Evolutionary conservation across 2,329 filamentous ascomycete genomes (phyloP).

Genomic region (Colletotrichum graminicola): DNA sequence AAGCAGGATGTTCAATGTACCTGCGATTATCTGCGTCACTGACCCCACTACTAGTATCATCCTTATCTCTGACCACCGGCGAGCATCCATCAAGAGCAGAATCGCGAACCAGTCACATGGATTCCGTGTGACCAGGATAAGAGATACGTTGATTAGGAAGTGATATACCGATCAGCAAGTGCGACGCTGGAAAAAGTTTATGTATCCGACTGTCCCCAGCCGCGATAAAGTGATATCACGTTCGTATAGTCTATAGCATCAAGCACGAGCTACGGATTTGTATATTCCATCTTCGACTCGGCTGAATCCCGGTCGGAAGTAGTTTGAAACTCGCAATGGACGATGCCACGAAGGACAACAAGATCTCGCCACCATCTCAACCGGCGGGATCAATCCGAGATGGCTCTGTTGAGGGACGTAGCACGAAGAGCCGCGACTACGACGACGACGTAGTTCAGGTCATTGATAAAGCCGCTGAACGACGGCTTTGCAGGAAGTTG

Average conservation of each 20-base stretch:
- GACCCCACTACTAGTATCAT: conserved; percentile 1
- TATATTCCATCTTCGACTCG: background rate
- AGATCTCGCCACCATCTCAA: background rate
- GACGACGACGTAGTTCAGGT: conserved; percentile 47
- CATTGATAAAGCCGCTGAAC: conserved; percentile 60
- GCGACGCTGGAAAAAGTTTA: background rate
- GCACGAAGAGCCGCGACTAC: conserved; percentile 21
- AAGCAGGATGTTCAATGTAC: background rate
- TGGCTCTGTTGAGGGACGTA: conserved; percentile 14
- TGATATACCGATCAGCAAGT: background rate
- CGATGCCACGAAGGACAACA: conserved; percentile 11
- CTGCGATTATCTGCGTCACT: background rate
- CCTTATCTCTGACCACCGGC: conserved; percentile 12
- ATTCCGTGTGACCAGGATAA: conserved; percentile 1
- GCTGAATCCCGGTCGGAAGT: background rate
- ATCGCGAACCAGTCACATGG: background rate
- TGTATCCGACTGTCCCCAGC: background rate
- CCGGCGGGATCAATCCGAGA: conserved; percentile 17
- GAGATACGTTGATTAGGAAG: conserved; percentile 8
- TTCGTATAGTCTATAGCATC: background rate
- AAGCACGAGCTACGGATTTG: background rate
- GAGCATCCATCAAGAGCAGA: background rate
- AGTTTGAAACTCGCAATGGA: background rate
- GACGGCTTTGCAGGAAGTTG: conserved; percentile 65
- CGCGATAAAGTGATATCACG: background rate